Percentiles rank a stretch among this genome's conserved stretches.
Conservation (phyloP, 177 flowering plant species). For the Telopea speciosissima region DNA sequence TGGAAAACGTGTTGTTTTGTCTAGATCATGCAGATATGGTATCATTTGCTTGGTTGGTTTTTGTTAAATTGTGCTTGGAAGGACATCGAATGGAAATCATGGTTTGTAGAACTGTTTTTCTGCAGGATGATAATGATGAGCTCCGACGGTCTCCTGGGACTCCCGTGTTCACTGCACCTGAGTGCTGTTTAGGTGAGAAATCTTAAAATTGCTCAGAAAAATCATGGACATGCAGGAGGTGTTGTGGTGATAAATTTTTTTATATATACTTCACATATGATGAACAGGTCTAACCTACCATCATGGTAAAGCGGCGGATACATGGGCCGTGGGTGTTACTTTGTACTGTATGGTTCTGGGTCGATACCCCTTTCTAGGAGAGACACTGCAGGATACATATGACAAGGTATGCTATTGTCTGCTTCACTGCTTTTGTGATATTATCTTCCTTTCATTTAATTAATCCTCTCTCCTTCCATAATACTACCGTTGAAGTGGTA, state of each 20-base stretch:
- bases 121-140: constrained; percentile 82
- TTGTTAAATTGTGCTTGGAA: not conserved
- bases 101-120: constrained; percentile 8
- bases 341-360: constrained; percentile 76
- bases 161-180: constrained; percentile 97
- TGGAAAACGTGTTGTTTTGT: not conserved
- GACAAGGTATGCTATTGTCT: constrained; percentile 53
- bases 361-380: constrained; percentile 85
- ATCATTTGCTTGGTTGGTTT: not conserved
- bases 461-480: not conserved
- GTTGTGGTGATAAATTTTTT: not conserved
- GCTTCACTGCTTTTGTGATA: not conserved
- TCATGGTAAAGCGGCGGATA: constrained; percentile 87
- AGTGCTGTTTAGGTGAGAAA: constrained; percentile 74
- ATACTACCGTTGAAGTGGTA: not conserved
- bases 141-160: constrained; percentile 97
- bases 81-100: not conserved
- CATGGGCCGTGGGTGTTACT: constrained; percentile 94
- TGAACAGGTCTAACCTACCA: constrained; percentile 72
- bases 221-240: not conserved
- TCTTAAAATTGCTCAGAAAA: not conserved
- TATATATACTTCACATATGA: not conserved
- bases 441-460: too few relatives aligned
- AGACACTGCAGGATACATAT: constrained; percentile 83
- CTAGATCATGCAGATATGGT: not conserved